Conservation (phyloP, 805 yeast species). For the Ogataea neopini region DNA sequence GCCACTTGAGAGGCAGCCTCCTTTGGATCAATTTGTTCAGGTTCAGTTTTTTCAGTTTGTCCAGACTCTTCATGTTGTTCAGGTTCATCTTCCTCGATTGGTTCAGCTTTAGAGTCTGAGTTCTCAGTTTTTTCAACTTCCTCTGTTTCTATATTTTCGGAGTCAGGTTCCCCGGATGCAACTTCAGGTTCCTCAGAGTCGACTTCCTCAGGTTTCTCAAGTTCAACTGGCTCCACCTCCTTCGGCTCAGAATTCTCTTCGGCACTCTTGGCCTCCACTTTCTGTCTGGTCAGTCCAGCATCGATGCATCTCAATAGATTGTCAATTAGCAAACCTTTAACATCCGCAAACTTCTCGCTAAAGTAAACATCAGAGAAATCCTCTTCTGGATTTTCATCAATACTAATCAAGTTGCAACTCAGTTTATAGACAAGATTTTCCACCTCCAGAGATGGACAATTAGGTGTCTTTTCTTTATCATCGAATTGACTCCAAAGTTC, state of each 20-base stretch:
- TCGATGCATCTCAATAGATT: slow-evolving; percentile 11
- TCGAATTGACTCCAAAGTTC: slow-evolving; percentile 22
- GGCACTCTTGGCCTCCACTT: too few species aligned
- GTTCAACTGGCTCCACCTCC: not conserved
- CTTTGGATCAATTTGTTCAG: too few species aligned
- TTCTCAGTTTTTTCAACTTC: not conserved
- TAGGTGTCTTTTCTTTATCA: slow-evolving; percentile 18
- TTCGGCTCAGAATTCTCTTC: too few species aligned
- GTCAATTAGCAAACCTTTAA: slow-evolving; percentile 18
- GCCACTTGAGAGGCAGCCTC: too few species aligned
- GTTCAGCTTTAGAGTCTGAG: too few species aligned
- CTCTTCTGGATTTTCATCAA: slow-evolving; percentile 17
- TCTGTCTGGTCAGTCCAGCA: not conserved
- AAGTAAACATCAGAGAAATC: slow-evolving; percentile 34
- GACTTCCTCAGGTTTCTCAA: not conserved
- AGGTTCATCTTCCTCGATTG: too few species aligned
- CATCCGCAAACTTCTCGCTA: slow-evolving; percentile 18
- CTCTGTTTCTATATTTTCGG: too few species aligned
- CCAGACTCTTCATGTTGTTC: not conserved
- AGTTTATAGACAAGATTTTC: slow-evolving; percentile 23
- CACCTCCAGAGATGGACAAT: slow-evolving; percentile 26
- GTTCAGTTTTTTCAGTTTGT: not conserved
- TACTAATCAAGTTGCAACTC: slow-evolving; percentile 17
- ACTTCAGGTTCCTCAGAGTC: too few species aligned
- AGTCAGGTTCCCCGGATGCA: too few species aligned